Conservation (phyloP, 257 asterid genomes). For the Solanum peruvianum region DNA sequence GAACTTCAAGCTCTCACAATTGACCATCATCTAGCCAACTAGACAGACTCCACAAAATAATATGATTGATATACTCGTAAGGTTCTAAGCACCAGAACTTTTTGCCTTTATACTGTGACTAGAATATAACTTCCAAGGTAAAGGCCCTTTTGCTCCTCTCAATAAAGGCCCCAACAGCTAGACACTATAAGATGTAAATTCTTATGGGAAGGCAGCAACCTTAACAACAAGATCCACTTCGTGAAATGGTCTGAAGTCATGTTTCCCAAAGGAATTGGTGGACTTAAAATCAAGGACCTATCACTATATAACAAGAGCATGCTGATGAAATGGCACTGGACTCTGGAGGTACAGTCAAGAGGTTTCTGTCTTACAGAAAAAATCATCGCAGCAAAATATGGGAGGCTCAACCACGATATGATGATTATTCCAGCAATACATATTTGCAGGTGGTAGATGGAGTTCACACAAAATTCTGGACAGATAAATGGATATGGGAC, state of each 20-base stretch:
- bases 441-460: not conserved
- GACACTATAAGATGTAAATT: not conserved
- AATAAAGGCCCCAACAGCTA: not conserved
- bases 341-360: not conserved
- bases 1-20: not conserved
- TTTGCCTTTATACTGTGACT: not conserved
- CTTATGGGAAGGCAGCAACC: not conserved
- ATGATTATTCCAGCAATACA: not conserved
- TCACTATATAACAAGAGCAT: not conserved
- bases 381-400: not conserved
- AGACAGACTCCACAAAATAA: not conserved
- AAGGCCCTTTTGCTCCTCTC: not conserved
- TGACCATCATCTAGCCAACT: not conserved
- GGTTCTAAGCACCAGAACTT: not conserved
- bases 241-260: not conserved
- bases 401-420: not conserved
- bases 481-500: not conserved
- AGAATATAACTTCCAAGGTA: not conserved
- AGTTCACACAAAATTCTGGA: not conserved
- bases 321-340: not conserved
- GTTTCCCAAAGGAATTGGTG: not conserved
- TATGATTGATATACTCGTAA: not conserved
- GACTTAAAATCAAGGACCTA: not conserved
- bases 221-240: not conserved
- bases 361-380: not conserved